Base-by-base conservation (phyloP, 2,329 filamentous ascomycete species). In the Penicillium corylophilum region DNA sequence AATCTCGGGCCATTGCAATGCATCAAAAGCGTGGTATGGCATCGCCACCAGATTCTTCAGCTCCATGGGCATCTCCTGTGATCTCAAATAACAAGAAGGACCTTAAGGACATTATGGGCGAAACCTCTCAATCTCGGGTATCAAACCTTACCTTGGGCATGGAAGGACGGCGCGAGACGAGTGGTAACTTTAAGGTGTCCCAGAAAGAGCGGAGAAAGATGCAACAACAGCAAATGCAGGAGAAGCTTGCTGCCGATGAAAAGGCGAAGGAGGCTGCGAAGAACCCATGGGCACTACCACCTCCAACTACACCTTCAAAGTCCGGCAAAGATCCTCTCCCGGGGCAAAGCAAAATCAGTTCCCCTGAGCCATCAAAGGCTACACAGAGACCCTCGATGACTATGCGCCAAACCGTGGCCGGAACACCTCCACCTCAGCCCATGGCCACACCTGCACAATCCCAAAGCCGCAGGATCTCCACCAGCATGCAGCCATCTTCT, bases 191-290 rank as follows among this genome's bases (percentile, higher is more conserved):
- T 23, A 96, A 89, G 67, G 73, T 95, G 60, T 96, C 92, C 0
- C 94, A 97, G 63, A 95, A 94, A 66, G 92, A 96, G 69, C 85
- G 91, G 20, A 97, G 96, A 74, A 89, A 83, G 66, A 83, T 91
- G 58, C 83, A 90, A 62, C 87, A 90, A 63, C 80, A 84, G 55
- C 83, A 89, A 63, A 63, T 74, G 50, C 71, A 74, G 74, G 79
- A 73, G 35, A 64, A 65, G 51, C 55, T 68, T 52, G 65, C 58
- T 44, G 67, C 68, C 46, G 60, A 68, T 45, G 59, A 69, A 49
- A 66, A 67, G 48, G 53, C 63, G 59, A 75, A 70, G 48, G 70
- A 74, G 50, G 57, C 59, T 44, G 56, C 66, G 5, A 57, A 65
- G 46, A 73, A 73, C 4, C 86, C 88, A 0, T 94, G 89, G 89